Percentiles rank a stretch among this genome's conserved stretches.
These are phyloP conservation scores for Ehretia macrophylla DNA, from an alignment of 257 asterid genomes.

Conservation along the genomic window DNA sequence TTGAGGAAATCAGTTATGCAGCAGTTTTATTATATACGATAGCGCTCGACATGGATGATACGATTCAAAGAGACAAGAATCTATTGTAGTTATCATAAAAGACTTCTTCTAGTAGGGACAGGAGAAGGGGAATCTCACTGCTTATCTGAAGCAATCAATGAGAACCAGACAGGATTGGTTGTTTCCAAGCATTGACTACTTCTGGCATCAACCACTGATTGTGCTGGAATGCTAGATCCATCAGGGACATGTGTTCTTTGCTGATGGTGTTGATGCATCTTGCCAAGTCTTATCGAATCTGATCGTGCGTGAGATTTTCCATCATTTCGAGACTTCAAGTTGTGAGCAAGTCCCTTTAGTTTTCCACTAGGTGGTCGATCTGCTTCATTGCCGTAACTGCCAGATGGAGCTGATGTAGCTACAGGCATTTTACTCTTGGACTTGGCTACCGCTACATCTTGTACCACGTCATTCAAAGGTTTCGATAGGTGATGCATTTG, in stretches of 20 bases:
- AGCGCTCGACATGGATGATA: too few relatives aligned
- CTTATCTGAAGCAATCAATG: slow-evolving; percentile 18
- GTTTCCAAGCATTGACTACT: not conserved
- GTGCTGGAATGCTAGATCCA: slow-evolving; percentile 15
- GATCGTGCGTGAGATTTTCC: not conserved
- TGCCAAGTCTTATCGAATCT: not conserved
- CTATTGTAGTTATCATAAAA: too few relatives aligned
- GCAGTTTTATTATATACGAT: too few relatives aligned
- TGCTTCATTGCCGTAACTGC: not conserved
- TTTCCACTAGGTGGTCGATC: not conserved
- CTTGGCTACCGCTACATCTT: not conserved
- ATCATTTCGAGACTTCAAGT: not conserved
- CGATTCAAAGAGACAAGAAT: too few relatives aligned
- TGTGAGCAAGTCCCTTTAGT: not conserved
- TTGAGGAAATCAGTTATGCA: too few relatives aligned
- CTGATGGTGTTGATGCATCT: not conserved
- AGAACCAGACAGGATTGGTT: slow-evolving; percentile 18
- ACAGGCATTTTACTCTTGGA: not conserved
- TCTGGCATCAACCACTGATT: slow-evolving; percentile 1
- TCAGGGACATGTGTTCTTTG: slow-evolving; percentile 4
- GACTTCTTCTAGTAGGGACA: too few relatives aligned
- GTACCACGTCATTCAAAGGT: slow-evolving; percentile 5
- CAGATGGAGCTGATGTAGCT: not conserved
- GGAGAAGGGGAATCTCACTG: slow-evolving; percentile 18
- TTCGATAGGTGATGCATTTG: slow-evolving; percentile 4